phyloP scores from a whole-genome alignment of 2,329 filamentous ascomycete genomes.

The Epichloe brachyelytri region DNA sequence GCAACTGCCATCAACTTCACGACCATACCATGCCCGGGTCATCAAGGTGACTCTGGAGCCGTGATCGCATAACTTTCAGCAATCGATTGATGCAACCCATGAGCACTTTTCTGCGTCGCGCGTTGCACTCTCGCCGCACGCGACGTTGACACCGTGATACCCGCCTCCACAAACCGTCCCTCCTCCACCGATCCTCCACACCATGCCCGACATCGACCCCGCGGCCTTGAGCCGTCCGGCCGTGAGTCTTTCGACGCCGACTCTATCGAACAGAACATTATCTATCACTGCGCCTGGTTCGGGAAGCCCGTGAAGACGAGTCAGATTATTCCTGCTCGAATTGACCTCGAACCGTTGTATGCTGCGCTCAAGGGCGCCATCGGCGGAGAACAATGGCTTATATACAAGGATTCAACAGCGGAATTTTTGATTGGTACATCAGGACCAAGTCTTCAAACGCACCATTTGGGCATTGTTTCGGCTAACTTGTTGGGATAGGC shows the following conservation, averaged over 20 bases:
- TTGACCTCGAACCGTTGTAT: constrained; percentile 55
- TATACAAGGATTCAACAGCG: constrained; percentile 50
- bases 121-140: constrained; percentile 33
- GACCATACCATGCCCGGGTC: constrained; percentile 27
- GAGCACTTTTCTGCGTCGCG: constrained; percentile 28
- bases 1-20: constrained; percentile 26
- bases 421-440: constrained; percentile 48
- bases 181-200: constrained; percentile 16
- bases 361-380: constrained; percentile 47
- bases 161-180: constrained; percentile 11
- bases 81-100: constrained; percentile 31
- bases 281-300: constrained; percentile 36
- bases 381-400: constrained; percentile 47
- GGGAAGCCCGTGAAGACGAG: constrained; percentile 44
- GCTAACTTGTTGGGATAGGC: constrained; percentile 30
- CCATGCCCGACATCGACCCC: constrained; percentile 59
- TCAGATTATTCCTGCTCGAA: constrained; percentile 50
- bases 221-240: constrained; percentile 53
- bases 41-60: constrained; percentile 28
- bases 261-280: constrained; percentile 44
- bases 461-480: not conserved
- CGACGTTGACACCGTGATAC: constrained; percentile 21
- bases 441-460: not conserved
- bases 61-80: constrained; percentile 28
- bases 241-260: constrained; percentile 43